phyloP scores from a whole-genome alignment of 2,329 filamentous ascomycete species.

The Fusarium sp. region DNA sequence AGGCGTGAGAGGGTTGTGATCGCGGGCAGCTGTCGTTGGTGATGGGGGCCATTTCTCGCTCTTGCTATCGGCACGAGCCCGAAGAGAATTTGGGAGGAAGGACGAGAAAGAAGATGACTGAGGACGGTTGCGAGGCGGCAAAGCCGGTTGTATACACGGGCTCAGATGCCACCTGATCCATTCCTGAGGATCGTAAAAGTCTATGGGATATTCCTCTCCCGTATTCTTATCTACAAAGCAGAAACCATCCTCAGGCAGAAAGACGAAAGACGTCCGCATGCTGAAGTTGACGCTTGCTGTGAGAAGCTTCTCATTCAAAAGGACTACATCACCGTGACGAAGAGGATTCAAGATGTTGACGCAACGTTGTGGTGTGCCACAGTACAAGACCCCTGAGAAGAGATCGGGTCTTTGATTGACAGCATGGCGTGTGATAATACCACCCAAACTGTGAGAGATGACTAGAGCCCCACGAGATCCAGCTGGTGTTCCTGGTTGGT shows the following conservation, averaged over 20 bases:
- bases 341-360: constrained; percentile 92
- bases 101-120: constrained; percentile 61
- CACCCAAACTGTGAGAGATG: constrained; percentile 88
- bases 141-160: constrained; percentile 77
- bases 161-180: constrained; percentile 86
- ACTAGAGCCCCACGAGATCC: constrained; percentile 78
- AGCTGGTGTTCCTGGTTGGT: constrained; percentile 66
- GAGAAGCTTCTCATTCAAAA: constrained; percentile 88
- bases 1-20: constrained; percentile 46
- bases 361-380: constrained; percentile 85
- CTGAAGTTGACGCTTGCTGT: constrained; percentile 95
- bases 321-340: constrained; percentile 90
- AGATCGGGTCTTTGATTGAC: constrained; percentile 88
- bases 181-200: constrained; percentile 83
- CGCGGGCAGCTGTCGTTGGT: constrained; percentile 51
- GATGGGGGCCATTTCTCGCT: constrained; percentile 50
- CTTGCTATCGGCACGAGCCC: constrained; percentile 60
- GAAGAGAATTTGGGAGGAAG: constrained; percentile 59
- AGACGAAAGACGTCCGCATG: constrained; percentile 84
- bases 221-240: constrained; percentile 90
- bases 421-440: constrained; percentile 87
- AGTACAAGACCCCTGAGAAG: constrained; percentile 87
- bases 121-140: constrained; percentile 67
- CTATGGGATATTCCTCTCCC: constrained; percentile 81
- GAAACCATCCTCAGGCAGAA: constrained; percentile 86